Evolutionary conservation across 306 rosid genomes (phyloP).

Genomic region (Datisca glomerata): DNA sequence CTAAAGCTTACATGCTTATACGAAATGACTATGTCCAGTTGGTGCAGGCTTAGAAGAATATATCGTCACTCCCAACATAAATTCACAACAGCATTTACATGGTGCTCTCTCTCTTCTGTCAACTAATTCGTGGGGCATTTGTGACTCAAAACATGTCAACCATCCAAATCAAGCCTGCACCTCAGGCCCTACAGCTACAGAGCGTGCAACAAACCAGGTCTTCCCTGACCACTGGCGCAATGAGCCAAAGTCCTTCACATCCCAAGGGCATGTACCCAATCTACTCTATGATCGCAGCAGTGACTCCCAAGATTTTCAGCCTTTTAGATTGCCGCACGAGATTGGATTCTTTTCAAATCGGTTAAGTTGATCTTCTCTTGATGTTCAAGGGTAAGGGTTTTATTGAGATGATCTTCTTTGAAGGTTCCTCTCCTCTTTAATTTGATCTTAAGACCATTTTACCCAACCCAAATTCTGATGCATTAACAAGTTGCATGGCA

Average conservation of each 20-base stretch:
- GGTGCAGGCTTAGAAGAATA: neutral
- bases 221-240: neutral
- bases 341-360: neutral
- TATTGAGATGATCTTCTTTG: neutral
- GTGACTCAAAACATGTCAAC: constrained; percentile 24
- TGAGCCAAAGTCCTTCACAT: neutral
- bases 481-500: neutral
- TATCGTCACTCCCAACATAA: neutral
- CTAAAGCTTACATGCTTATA: neutral
- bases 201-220: neutral
- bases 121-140: constrained; percentile 51
- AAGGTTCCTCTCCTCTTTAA: neutral
- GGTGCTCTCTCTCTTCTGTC: constrained; percentile 99
- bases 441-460: neutral
- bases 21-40: neutral
- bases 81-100: neutral
- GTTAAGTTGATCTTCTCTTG: neutral
- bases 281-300: neutral
- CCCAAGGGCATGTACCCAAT: neutral
- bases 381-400: neutral
- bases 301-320: neutral
- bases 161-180: neutral
- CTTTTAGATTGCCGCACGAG: neutral
- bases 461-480: neutral
- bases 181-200: neutral